These are phyloP conservation scores for Rubia occidens DNA, from an alignment of 305 asterid genomes.

Conservation along the genomic window DNA sequence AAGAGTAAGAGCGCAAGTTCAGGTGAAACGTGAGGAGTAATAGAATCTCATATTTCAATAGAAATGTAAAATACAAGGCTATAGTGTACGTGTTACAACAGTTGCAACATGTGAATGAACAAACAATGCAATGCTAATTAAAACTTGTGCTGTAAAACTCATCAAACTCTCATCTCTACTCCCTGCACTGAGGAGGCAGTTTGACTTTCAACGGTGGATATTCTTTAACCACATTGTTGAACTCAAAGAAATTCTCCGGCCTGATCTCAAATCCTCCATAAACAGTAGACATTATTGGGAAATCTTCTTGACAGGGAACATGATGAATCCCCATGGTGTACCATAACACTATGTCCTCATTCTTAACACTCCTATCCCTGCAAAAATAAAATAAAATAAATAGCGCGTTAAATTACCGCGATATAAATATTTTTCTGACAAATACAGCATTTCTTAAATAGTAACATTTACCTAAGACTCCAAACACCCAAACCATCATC, in stretches of 20 bases:
- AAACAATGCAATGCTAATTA: no score
- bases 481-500: constrained; percentile 41
- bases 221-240: constrained; percentile 19
- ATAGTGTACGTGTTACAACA: no score
- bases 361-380: constrained; percentile 44
- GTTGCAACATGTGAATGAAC: no score
- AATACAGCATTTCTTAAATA: no score
- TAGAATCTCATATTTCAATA: no score
- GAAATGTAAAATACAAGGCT: no score
- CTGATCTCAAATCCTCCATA: constrained; percentile 39
- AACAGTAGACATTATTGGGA: constrained; percentile 56
- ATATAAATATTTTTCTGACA: not conserved
- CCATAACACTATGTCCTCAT: constrained; percentile 51
- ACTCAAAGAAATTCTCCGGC: constrained; percentile 55
- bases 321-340: constrained; percentile 60
- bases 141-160: not conserved
- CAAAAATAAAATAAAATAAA: not conserved
- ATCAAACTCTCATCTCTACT: not conserved
- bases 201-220: constrained; percentile 28
- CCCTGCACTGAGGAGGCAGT: not conserved
- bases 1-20: no score
- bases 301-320: constrained; percentile 55
- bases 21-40: no score
- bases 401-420: not conserved
- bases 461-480: constrained; percentile 34